A percentile compares a stretch with the other conserved stretches of the same genome.
Conservation (phyloP, 2,329 filamentous ascomycete genomes). For the Fusarium sp. region DNA sequence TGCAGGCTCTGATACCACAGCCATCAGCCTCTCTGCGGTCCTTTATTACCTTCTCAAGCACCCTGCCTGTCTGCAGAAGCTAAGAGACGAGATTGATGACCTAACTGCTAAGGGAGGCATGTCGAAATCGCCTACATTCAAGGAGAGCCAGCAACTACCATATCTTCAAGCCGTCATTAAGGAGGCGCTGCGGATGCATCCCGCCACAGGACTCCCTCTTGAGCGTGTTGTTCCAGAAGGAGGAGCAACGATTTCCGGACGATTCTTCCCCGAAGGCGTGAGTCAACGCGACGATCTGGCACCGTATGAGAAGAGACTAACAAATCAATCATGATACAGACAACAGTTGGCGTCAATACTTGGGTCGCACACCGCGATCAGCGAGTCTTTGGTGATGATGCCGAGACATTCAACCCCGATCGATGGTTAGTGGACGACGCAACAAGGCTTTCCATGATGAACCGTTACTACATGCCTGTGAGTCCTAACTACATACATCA, state of each 20-base stretch:
- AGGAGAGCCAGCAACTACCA: slow-evolving; percentile 32
- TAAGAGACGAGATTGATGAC: slow-evolving; percentile 20
- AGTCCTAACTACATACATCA: fast-evolving
- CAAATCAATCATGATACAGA: neutral
- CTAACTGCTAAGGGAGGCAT: neutral
- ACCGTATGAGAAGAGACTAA: neutral
- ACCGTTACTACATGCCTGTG: slow-evolving; percentile 39
- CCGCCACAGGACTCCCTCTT: slow-evolving; percentile 29
- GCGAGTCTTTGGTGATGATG: slow-evolving; percentile 32
- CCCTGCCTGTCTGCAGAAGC: slow-evolving; percentile 9
- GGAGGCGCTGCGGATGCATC: slow-evolving; percentile 36
- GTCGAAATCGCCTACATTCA: slow-evolving; percentile 22
- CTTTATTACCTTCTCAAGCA: slow-evolving; percentile 32
- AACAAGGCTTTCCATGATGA: slow-evolving; percentile 25
- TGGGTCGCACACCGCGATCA: slow-evolving; percentile 38
- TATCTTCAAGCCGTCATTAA: slow-evolving; percentile 39
- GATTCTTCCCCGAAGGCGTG: slow-evolving; percentile 34
- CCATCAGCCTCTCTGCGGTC: slow-evolving; percentile 34
- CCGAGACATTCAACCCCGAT: slow-evolving; percentile 25
- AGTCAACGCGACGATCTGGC: neutral
- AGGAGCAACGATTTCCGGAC: slow-evolving; percentile 22
- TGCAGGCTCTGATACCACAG: slow-evolving; percentile 38
- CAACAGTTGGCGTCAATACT: slow-evolving; percentile 35
- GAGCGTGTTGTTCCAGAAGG: slow-evolving; percentile 36
- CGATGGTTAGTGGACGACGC: slow-evolving; percentile 27